A percentile compares a stretch with the other conserved stretches of the same genome.
These are phyloP conservation scores for Amaranthus cruentus DNA, from an alignment of 148 eudicot species.

Conservation along the genomic window DNA sequence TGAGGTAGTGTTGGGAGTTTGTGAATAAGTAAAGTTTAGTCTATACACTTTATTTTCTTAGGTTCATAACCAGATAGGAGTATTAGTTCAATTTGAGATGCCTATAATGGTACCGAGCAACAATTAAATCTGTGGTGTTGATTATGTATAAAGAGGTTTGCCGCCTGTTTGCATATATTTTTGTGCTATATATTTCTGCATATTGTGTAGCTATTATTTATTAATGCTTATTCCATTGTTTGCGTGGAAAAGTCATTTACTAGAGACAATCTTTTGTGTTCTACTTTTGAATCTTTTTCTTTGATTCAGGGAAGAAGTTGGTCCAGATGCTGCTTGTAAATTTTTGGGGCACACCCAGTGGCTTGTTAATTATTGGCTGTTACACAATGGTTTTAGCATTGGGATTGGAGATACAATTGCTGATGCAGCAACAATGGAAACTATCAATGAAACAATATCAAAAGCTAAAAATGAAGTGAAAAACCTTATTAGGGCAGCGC, in stretches of 20 bases:
- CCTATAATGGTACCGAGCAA: not conserved
- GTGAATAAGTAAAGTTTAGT: too few species aligned
- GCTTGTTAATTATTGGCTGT: conserved; percentile 98
- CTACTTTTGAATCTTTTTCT: not conserved
- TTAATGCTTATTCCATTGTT: not conserved
- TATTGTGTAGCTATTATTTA: not conserved
- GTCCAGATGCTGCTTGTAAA: conserved; percentile 99
- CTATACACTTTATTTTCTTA: not conserved
- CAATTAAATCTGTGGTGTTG: not conserved
- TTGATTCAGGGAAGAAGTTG: conserved; percentile 87
- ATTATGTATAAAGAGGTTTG: not conserved
- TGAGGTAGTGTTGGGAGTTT: too few species aligned
- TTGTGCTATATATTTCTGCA: not conserved
- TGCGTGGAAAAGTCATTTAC: not conserved
- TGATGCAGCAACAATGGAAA: conserved; percentile 94
- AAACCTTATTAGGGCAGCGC: conserved; percentile 63
- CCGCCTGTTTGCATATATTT: not conserved
- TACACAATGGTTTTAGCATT: conserved; percentile 89
- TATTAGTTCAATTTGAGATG: not conserved
- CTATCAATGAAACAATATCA: conserved; percentile 86
- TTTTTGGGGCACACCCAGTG: conserved; percentile 99
- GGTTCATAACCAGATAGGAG: not conserved
- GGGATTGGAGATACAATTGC: conserved; percentile 99
- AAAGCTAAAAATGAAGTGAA: conserved; percentile 93
- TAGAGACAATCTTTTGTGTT: not conserved